These are phyloP conservation scores for Teratosphaeria destructans DNA, from an alignment of 2,329 filamentous ascomycete genomes.

Conservation along the genomic window DNA sequence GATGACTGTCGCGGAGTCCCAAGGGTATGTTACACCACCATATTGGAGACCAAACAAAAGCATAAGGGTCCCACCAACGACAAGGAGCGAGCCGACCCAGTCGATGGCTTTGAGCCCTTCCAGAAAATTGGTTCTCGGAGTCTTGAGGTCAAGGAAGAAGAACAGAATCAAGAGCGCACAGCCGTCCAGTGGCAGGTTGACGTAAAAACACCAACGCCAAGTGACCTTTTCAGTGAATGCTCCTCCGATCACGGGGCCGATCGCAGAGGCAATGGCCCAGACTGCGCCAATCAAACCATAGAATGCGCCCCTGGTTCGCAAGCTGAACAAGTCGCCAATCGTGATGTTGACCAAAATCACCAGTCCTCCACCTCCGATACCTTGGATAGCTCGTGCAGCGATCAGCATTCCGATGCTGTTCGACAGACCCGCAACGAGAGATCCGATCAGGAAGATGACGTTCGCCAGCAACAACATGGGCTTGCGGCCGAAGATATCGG, in stretches of 20 bases:
- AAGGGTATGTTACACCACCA: conserved; percentile 65
- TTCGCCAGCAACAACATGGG: conserved; percentile 51
- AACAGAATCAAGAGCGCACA: conserved; percentile 48
- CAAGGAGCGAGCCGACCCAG: conserved; percentile 53
- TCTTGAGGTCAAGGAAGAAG: conserved; percentile 57
- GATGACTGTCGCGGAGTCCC: conserved; percentile 64
- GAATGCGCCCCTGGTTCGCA: conserved; percentile 46
- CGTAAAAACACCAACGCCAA: conserved; percentile 33
- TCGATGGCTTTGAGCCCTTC: conserved; percentile 55
- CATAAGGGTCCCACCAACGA: conserved; percentile 75
- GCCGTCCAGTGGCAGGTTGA: conserved; percentile 56
- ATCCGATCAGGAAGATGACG: conserved; percentile 51
- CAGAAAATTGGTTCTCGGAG: conserved; percentile 51
- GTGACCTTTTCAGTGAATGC: conserved; percentile 41
- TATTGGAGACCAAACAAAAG: conserved; percentile 77
- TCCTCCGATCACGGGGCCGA: conserved; percentile 60
- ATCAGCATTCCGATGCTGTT: conserved; percentile 53
- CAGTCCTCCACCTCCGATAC: conserved; percentile 53
- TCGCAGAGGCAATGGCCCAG: conserved; percentile 54
- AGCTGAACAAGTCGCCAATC: conserved; percentile 54
- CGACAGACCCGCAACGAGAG: conserved; percentile 48
- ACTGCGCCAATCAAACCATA: conserved; percentile 57
- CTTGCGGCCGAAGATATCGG: conserved; percentile 59
- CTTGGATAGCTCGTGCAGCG: conserved; percentile 51
- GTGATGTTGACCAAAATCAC: conserved; percentile 54